These are phyloP conservation scores for Daldinia caldariorum DNA, from an alignment of 495 filamentous ascomycete species.

Conservation along the genomic window DNA sequence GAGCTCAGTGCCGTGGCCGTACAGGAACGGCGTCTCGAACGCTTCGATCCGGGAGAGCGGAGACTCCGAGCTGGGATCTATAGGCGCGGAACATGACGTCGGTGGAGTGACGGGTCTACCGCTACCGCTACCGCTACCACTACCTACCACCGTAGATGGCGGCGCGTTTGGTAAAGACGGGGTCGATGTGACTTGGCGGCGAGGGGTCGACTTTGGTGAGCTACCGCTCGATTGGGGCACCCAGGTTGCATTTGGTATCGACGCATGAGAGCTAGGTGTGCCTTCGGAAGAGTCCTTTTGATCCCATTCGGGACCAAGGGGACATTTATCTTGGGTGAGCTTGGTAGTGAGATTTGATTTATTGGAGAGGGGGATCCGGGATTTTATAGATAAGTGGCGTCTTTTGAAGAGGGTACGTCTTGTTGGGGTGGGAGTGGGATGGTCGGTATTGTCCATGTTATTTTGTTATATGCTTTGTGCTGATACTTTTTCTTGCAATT, in stretches of 20 bases:
- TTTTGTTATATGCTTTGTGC: slow-evolving; percentile 29
- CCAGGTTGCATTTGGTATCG: slow-evolving; percentile 51
- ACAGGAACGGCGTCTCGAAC: slow-evolving; percentile 48
- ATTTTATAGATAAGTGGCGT: slow-evolving; percentile 18
- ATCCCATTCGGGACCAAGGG: slow-evolving; percentile 37
- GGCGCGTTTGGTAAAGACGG: slow-evolving; percentile 19
- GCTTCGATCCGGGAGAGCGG: slow-evolving; percentile 37
- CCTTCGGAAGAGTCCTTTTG: slow-evolving; percentile 53
- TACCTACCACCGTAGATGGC: background rate
- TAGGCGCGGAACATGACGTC: slow-evolving; percentile 8
- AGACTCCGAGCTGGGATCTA: slow-evolving; percentile 40
- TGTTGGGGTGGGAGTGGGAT: slow-evolving; percentile 3
- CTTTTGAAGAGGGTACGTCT: background rate
- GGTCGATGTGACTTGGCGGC: slow-evolving; percentile 37
- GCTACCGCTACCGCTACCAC: background rate
- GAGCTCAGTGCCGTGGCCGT: slow-evolving; percentile 54
- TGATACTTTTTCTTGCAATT: slow-evolving; percentile 24
- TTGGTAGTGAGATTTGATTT: slow-evolving; percentile 29
- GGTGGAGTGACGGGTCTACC: slow-evolving; percentile 33
- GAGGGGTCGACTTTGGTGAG: slow-evolving; percentile 35
- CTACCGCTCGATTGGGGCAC: slow-evolving; percentile 33
- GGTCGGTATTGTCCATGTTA: slow-evolving; percentile 32
- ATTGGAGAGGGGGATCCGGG: slow-evolving; percentile 41
- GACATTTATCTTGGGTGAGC: slow-evolving; percentile 8
- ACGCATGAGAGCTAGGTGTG: slow-evolving; percentile 49